Evolutionary conservation across 257 asterid species (phyloP).

Genomic region (Mitragyna speciosa): DNA sequence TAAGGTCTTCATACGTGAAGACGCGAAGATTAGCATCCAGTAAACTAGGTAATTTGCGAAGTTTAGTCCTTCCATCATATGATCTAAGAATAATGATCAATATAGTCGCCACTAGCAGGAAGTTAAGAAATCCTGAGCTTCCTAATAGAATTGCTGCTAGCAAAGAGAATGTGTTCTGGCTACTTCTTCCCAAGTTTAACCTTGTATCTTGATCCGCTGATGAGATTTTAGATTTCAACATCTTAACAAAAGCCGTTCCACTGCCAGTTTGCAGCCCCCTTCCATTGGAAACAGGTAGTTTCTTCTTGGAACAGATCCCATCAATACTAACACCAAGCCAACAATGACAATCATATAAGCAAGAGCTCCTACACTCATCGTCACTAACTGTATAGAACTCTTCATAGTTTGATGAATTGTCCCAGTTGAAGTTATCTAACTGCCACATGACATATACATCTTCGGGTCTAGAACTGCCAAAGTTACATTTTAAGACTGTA

Average conservation of each 20-base stretch:
- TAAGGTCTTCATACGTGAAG: constrained; percentile 17
- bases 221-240: background rate
- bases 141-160: constrained; percentile 3
- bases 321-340: background rate
- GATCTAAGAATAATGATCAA: background rate
- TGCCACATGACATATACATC: background rate
- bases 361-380: constrained; percentile 11
- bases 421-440: constrained; percentile 4
- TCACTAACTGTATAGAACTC: background rate
- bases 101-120: constrained; percentile 9
- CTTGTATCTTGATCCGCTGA: background rate
- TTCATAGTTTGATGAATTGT: constrained; percentile 14
- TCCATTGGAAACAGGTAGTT: too few relatives aligned
- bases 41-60: background rate
- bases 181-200: background rate
- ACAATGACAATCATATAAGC: constrained; percentile 16
- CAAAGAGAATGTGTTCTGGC: constrained; percentile 1
- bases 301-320: constrained; percentile 13
- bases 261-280: background rate
- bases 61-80: background rate
- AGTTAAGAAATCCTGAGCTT: constrained; percentile 15
- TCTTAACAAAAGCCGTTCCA: constrained; percentile 13
- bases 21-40: constrained; percentile 11
- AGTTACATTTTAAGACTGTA: background rate
- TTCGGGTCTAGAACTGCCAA: background rate